These are phyloP conservation scores for Epichloe sibirici DNA, from an alignment of 2,329 filamentous ascomycete genomes.

Conservation along the genomic window DNA sequence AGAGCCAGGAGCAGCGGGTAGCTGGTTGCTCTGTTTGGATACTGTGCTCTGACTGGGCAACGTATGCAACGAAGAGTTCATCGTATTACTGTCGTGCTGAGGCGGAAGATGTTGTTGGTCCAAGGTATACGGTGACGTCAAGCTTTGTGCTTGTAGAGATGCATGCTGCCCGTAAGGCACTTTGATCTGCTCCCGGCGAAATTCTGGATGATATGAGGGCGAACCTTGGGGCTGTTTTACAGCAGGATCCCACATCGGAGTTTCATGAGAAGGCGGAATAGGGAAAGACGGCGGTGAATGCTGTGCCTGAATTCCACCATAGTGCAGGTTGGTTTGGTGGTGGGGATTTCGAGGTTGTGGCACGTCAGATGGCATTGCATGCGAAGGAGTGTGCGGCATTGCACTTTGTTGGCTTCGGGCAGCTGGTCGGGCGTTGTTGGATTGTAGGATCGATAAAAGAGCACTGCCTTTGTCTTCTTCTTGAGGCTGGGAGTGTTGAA, in stretches of 20 bases:
- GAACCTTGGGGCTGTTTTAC: slow-evolving; percentile 9
- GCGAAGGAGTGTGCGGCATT: slow-evolving; percentile 39
- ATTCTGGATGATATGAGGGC: slow-evolving; percentile 9
- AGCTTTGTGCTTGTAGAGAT: slow-evolving; percentile 43
- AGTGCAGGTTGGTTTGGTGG: slow-evolving; percentile 35
- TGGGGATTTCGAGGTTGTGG: slow-evolving; percentile 46
- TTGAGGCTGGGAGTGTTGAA: slow-evolving; percentile 21
- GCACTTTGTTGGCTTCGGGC: slow-evolving; percentile 8
- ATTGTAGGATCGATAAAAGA: slow-evolving; percentile 41
- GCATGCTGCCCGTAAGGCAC: slow-evolving; percentile 35
- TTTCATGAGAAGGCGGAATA: slow-evolving; percentile 11
- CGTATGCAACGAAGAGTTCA: background rate
- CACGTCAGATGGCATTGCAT: slow-evolving; percentile 37
- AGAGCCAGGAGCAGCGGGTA: slow-evolving; percentile 8
- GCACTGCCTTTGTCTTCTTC: slow-evolving; percentile 38
- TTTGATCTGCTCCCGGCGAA: slow-evolving; percentile 12
- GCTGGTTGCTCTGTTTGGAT: slow-evolving; percentile 3
- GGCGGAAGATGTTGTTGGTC: slow-evolving; percentile 13
- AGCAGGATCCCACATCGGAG: slow-evolving; percentile 9
- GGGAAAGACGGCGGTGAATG: slow-evolving; percentile 22
- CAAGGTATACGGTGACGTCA: slow-evolving; percentile 30
- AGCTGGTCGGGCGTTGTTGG: slow-evolving; percentile 13
- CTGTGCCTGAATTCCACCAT: slow-evolving; percentile 21
- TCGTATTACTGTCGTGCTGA: background rate
- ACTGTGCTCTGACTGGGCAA: background rate